Conservation (phyloP, 192 early-diverging fungal genomes). For the Podila verticillata region DNA sequence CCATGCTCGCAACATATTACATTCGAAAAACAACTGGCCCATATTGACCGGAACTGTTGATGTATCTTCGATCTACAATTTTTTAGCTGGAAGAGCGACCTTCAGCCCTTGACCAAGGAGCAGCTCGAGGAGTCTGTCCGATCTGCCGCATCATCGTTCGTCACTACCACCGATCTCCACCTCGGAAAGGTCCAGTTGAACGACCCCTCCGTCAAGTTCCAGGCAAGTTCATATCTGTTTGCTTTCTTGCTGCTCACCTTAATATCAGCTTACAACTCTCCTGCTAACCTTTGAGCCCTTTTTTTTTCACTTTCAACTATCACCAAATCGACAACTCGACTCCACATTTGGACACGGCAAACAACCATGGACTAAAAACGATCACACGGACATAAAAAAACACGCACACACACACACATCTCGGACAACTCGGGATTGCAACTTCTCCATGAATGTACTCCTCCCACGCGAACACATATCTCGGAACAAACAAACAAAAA, state of each 20-base stretch:
- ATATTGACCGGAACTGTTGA: background rate
- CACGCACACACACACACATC: too few species aligned
- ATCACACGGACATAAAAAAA: too few species aligned
- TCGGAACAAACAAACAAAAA: background rate
- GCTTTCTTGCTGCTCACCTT: too few species aligned
- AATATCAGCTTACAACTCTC: too few species aligned
- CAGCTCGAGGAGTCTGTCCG: constrained; percentile 34
- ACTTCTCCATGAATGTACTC: background rate
- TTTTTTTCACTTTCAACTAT: too few species aligned
- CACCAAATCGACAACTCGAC: too few species aligned
- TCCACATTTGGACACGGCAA: too few species aligned
- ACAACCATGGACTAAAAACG: too few species aligned
- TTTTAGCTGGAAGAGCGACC: constrained; percentile 47
- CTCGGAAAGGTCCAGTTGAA: constrained; percentile 23
- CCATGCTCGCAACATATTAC: too few species aligned
- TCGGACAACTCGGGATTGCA: too few species aligned
- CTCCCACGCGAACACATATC: background rate
- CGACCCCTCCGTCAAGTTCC: constrained; percentile 33
- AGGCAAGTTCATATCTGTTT: constrained; percentile 18
- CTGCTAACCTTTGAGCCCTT: background rate
- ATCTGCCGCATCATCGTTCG: constrained; percentile 32
- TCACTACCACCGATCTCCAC: constrained; percentile 6
- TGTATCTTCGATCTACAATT: background rate
- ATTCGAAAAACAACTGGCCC: background rate
- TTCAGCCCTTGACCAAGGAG: constrained; percentile 18